phyloP scores from a whole-genome alignment of 371 early-diverging fungal genomes.

The Circinella umbellata region DNA sequence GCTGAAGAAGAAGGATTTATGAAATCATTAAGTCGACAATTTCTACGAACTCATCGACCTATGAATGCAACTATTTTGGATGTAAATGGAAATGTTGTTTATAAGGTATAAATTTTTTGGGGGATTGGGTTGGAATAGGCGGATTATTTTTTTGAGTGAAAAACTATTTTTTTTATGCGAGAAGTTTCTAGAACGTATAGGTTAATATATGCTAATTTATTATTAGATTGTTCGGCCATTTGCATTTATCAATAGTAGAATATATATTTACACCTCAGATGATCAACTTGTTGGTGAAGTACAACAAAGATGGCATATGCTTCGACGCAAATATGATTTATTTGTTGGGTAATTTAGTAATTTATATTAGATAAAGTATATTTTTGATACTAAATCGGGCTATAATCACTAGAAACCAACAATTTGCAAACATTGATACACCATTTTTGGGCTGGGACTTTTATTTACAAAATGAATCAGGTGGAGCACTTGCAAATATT shows the following conservation, averaged over 20 bases:
- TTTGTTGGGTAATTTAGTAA: slow-evolving; percentile 53
- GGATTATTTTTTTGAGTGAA: too few relatives aligned
- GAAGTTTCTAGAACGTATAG: too few relatives aligned
- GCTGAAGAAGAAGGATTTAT: slow-evolving; percentile 76
- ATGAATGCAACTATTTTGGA: slow-evolving; percentile 82
- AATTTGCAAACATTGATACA: slow-evolving; percentile 84
- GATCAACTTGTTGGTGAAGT: slow-evolving; percentile 83
- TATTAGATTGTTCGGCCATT: slow-evolving; percentile 72
- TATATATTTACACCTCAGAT: slow-evolving; percentile 66
- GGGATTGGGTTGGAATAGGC: not conserved
- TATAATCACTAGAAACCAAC: slow-evolving; percentile 32
- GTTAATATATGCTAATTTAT: too few relatives aligned
- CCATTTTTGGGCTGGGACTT: slow-evolving; percentile 86
- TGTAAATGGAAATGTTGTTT: slow-evolving; percentile 67
- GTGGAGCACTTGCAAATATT: slow-evolving; percentile 64
- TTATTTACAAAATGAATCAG: slow-evolving; percentile 68
- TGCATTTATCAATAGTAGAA: slow-evolving; percentile 79
- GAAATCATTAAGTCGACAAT: slow-evolving; percentile 72
- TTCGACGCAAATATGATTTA: slow-evolving; percentile 83
- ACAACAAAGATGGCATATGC: slow-evolving; percentile 90
- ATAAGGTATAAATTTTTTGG: slow-evolving; percentile 52
- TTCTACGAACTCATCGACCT: slow-evolving; percentile 78
- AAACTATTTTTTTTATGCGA: too few relatives aligned
- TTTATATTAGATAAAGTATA: not conserved
- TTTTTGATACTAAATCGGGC: not conserved